Percentiles rank a stretch among this genome's conserved stretches.
These are phyloP conservation scores for Gamarada debralockiae DNA, from an alignment of 495 filamentous ascomycete species.

Conservation along the genomic window DNA sequence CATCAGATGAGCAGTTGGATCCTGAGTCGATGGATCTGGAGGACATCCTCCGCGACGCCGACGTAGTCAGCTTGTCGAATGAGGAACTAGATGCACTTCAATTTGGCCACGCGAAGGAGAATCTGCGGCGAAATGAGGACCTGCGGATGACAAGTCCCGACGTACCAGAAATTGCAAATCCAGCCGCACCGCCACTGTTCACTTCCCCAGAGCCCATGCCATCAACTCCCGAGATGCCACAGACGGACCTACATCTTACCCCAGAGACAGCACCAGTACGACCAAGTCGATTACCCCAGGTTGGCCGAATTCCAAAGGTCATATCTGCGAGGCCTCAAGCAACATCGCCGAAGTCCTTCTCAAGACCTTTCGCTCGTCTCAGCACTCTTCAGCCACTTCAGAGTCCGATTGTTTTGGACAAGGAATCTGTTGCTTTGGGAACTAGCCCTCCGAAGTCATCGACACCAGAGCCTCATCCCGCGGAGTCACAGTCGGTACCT, in stretches of 20 bases:
- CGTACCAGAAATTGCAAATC: background rate
- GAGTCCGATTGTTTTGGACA: slow-evolving; percentile 27
- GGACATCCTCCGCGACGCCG: slow-evolving; percentile 60
- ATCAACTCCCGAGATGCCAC: slow-evolving; percentile 6
- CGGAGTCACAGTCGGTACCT: background rate
- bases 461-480: slow-evolving; percentile 19
- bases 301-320: slow-evolving; percentile 88
- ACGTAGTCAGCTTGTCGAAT: slow-evolving; percentile 26
- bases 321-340: slow-evolving; percentile 69
- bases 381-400: slow-evolving; percentile 35
- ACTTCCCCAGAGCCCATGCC: slow-evolving; percentile 15
- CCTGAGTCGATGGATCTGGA: slow-evolving; percentile 54
- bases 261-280: slow-evolving; percentile 21
- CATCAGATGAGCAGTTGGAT: slow-evolving; percentile 66
- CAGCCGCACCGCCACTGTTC: slow-evolving; percentile 4
- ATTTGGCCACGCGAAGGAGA: slow-evolving; percentile 21
- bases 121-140: slow-evolving; percentile 12
- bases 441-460: slow-evolving; percentile 37
- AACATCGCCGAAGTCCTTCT: slow-evolving; percentile 78
- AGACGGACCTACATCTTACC: slow-evolving; percentile 19
- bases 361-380: slow-evolving; percentile 64
- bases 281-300: slow-evolving; percentile 58
- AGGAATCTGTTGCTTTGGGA: slow-evolving; percentile 41
- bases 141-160: background rate
- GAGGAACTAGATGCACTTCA: slow-evolving; percentile 24